Base-by-base conservation (phyloP, 2,329 filamentous ascomycete species). In the Colletotrichum horii region DNA sequence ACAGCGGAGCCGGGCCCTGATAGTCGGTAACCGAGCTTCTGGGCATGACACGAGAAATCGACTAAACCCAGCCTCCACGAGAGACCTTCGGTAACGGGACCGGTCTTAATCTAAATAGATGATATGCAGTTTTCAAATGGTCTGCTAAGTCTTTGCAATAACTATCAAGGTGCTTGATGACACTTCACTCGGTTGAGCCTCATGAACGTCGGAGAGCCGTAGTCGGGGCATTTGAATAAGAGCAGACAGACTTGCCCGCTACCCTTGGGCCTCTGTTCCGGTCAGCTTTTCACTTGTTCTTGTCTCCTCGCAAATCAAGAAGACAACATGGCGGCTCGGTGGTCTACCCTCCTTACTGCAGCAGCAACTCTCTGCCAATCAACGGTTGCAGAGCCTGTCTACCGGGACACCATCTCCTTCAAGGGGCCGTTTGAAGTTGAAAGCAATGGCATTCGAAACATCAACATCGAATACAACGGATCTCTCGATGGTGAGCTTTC, bases 401-500 rank as follows among this genome's bases (percentile, higher is more conserved):
- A 36, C 14, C 70, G 69, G 26, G 62, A 73, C 22, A 48, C 26
- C 3, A 30, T 75, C n/a, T 68, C 69, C 11, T 68, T 72, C 43
- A 28, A 52, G 22, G 73, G 69, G 32, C 70, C 77, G 8, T 74
- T 77, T 16, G 71, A 75, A 58, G 74, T 77, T 16, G 75, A 77
- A 34, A 74, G 64, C 22, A 74, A 72, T 19, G 76, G 76, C 15
- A 66, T 76, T 14, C 79, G 78, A 4, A 81, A 81, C 19, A 71
- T 81, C n/a, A 43, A 78, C 5, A 48, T 81, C 0, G 70, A 79
- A 32, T 80, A 80, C 43, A 32, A 14, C 3, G 80, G 79, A 0
- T 38, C 76, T 16, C 64, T 79, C 2, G 73, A 80, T 8, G 80
- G 80, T 7, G 72, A 77, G 26, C 72, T 81, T 3, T 67, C 70